Base-by-base conservation (phyloP, 371 early-diverging fungal genomes). In the Dipsacomyces acuminosporus region DNA sequence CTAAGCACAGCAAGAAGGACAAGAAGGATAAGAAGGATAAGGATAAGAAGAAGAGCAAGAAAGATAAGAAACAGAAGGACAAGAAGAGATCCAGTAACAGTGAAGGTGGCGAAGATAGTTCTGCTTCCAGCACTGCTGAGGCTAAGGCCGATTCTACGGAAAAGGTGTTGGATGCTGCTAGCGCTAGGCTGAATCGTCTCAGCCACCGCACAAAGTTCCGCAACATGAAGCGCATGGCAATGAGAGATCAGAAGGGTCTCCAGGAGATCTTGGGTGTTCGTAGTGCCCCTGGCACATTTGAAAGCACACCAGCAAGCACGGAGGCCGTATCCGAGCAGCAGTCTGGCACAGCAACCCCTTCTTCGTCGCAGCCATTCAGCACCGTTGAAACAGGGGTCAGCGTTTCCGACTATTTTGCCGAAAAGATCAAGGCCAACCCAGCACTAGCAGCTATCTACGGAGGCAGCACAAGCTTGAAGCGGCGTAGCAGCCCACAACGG, bases 151-250 rank as follows among this genome's bases (percentile, higher is more conserved):
- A 26, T 17, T 35, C 43, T 2, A 8, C 45, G 18, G 21, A 54
- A 34, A 19, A 34, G 22, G 47, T 19, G 8, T 22, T 49, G 48
- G 35, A 33, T n/a, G 57, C 43, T 14, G 48, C 43, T 2, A 15
- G 46, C n/a, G 43, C 47, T 21, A 41, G 43, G 24, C 18, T 51
- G 15, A 48, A 34, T 7, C 48, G 69, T 4, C 30, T 60, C 34
- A 65, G 71, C 45, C 82, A 83, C 45, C 73, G 84, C 13, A 57
- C 75, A 11, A 76, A 76, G 59, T 84, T 81, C 61, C 64, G 81
- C n/a, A 53, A 72, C 17, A 84, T 82, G 75, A 84, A 84, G 49
- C 51, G 48, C 35, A 76, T 84, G 53, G 71, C 71, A 5, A 71
- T 63, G 38, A 64, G 56, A 49, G 78, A 78, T 41, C 36, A 52